These are phyloP conservation scores for Tephrocybe sp. DNA, from an alignment of 768 basidiomycete genomes.

Conservation along the genomic window DNA sequence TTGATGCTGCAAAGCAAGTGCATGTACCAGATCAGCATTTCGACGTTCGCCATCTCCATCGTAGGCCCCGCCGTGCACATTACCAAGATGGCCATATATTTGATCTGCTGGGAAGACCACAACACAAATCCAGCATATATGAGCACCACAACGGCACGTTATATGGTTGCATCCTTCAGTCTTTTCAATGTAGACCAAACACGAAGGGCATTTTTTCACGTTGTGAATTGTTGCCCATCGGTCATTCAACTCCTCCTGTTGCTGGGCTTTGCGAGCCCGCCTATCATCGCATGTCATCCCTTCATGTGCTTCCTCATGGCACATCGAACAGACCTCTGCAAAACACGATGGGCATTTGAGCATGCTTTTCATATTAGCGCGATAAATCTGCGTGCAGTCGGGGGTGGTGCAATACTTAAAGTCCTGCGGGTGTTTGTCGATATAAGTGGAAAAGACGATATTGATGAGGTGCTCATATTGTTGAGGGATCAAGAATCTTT, in stretches of 20 bases:
- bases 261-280: conserved; percentile 31
- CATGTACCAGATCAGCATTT: conserved; percentile 8
- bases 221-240: conserved; percentile 37
- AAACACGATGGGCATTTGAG: conserved; percentile 57
- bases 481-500: conserved; percentile 45
- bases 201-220: conserved; percentile 48
- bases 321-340: conserved; percentile 44
- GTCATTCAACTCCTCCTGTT: conserved; percentile 42
- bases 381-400: conserved; percentile 70
- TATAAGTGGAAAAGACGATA: conserved; percentile 52
- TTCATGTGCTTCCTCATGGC: conserved; percentile 49
- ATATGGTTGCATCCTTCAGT: conserved; percentile 58
- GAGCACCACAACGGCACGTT: conserved; percentile 47
- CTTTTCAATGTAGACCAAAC: conserved; percentile 47
- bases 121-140: conserved; percentile 60
- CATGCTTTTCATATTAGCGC: conserved; percentile 25
- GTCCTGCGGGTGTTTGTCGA: conserved; percentile 54
- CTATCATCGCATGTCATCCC: conserved; percentile 50
- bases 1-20: conserved; percentile 7
- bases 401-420: conserved; percentile 73
- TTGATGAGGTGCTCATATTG: conserved; percentile 57
- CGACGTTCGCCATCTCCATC: conserved; percentile 13
- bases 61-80: conserved; percentile 15
- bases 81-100: conserved; percentile 13
- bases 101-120: conserved; percentile 30